phyloP scores from a whole-genome alignment of 1,139 yeast species.

The Candida pseudoviswanathii region DNA sequence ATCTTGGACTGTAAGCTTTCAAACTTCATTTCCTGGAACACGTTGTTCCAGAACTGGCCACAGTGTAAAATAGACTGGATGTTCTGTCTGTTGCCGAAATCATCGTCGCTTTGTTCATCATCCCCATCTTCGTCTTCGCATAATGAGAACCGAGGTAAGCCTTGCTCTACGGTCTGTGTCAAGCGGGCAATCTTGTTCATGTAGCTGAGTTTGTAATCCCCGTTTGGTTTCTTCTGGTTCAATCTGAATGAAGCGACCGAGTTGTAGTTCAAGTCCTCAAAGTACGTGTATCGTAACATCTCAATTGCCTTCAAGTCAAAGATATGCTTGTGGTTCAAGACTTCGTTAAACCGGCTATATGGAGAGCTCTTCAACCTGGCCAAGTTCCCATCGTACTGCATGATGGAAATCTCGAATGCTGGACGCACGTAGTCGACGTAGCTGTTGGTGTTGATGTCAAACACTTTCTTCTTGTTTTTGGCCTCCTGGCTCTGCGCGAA shows the following conservation, averaged over 20 bases:
- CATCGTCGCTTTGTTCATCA: background rate
- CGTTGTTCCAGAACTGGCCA: conserved; percentile 34
- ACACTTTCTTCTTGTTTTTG: conserved; percentile 20
- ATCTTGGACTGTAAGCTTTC: conserved; percentile 24
- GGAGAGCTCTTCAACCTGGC: conserved; percentile 10
- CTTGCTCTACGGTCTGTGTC: background rate
- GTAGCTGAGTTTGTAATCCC: conserved; percentile 14
- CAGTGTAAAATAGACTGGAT: conserved; percentile 19
- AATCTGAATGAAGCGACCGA: conserved; percentile 9
- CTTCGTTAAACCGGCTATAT: conserved; percentile 17
- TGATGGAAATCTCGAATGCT: conserved; percentile 17
- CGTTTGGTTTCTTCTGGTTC: conserved; percentile 2
- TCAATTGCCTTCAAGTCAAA: conserved; percentile 20
- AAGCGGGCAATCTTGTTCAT: conserved; percentile 12
- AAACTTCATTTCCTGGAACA: conserved; percentile 36
- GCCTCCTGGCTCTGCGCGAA: background rate
- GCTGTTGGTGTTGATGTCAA: conserved; percentile 16
- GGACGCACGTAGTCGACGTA: conserved; percentile 16
- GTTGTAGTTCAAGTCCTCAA: conserved; percentile 19
- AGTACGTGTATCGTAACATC: conserved; percentile 25
- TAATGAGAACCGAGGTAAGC: conserved; percentile 1
- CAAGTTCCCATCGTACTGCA: conserved; percentile 18
- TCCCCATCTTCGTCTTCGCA: background rate
- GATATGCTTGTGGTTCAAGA: conserved; percentile 13
- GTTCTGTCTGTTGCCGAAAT: background rate